Evolutionary conservation across 78 protist species (phyloP).

Genomic region (Dictyostelium brefeldianum): DNA sequence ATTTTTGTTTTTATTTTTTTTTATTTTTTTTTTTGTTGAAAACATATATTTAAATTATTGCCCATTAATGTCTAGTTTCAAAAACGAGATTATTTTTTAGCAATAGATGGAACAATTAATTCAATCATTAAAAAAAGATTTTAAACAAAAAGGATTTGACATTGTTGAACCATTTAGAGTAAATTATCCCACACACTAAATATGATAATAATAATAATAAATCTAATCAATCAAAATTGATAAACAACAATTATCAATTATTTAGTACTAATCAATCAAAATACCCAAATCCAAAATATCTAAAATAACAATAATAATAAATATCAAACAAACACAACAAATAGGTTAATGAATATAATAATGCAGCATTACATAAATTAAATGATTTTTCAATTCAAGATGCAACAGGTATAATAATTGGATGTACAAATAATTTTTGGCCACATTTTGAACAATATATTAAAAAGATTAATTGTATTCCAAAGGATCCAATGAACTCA

Average conservation of each 20-base stretch:
- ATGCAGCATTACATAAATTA: conserved; percentile 34
- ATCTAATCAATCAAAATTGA: no score
- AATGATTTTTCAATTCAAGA: conserved; percentile 26
- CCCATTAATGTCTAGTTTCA: conserved; percentile 19
- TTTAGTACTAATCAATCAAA: no score
- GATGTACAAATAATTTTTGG: conserved; percentile 73
- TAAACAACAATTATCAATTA: no score
- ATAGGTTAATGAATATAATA: conserved; percentile 72
- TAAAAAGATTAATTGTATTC: background rate
- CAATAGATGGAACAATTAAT: conserved; percentile 42
- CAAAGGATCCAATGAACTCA: conserved; percentile 79
- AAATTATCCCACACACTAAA: no score
- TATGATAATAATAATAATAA: no score
- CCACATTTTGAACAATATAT: conserved; percentile 41
- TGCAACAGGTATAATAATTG: conserved; percentile 69
- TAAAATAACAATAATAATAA: no score
- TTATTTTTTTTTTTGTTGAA: background rate
- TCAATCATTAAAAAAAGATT: conserved; percentile 24
- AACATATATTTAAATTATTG: no score
- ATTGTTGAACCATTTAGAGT: conserved; percentile 78
- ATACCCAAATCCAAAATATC: no score
- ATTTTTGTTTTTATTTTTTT: background rate
- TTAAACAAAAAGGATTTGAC: conserved; percentile 67
- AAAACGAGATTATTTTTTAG: conserved; percentile 33
- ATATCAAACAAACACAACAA: background rate